phyloP scores from a whole-genome alignment of 2,329 filamentous ascomycete genomes.

The Colletotrichum higginsianum region DNA sequence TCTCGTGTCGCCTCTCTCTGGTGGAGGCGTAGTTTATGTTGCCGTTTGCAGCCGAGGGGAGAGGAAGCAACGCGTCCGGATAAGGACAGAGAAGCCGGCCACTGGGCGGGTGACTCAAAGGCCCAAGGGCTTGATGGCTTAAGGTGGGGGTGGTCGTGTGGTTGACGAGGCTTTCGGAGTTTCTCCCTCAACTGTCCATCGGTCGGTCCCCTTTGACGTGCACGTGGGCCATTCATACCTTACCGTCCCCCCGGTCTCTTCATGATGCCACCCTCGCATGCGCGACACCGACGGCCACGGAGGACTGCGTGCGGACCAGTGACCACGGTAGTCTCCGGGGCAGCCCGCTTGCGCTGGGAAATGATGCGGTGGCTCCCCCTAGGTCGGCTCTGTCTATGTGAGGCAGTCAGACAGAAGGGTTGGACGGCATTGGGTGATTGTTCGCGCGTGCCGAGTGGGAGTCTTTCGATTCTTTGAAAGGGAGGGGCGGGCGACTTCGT shows the following conservation, averaged over 20 bases:
- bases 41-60: slow-evolving; percentile 31
- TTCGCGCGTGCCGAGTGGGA: background rate
- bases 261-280: background rate
- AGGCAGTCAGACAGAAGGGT: background rate
- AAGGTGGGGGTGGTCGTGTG: background rate
- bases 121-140: background rate
- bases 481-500: background rate
- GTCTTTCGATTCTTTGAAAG: background rate
- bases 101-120: slow-evolving; percentile 11
- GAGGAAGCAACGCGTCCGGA: slow-evolving; percentile 27
- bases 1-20: background rate
- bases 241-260: no score
- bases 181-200: background rate
- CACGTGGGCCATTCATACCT: background rate
- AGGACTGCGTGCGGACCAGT: no score
- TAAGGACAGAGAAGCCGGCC: slow-evolving; percentile 25
- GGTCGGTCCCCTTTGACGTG: slow-evolving; percentile 4
- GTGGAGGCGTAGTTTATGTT: slow-evolving; percentile 21
- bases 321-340: background rate
- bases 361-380: background rate
- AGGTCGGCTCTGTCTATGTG: slow-evolving; percentile 1
- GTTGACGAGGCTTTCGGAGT: slow-evolving; percentile 16
- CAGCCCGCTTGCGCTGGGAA: background rate
- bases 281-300: slow-evolving; percentile 19
- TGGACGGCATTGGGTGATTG: background rate